phyloP scores from a whole-genome alignment of 1,284 basidiomycete species.

The Bjerkandera adusta region DNA sequence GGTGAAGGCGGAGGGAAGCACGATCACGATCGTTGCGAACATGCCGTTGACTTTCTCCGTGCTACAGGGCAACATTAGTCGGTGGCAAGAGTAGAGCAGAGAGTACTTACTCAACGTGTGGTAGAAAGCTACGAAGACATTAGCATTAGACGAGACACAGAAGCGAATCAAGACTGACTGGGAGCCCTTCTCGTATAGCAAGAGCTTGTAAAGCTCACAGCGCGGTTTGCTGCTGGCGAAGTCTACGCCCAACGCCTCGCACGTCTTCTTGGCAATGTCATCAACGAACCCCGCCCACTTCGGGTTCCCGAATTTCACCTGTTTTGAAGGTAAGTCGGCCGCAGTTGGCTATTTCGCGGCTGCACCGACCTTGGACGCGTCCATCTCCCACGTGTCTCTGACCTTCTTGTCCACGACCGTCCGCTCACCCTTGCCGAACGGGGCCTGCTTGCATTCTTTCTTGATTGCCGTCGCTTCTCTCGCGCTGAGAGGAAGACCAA shows the following conservation, averaged over 20 bases:
- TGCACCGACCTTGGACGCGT: constrained; percentile 13
- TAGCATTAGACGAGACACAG: background rate
- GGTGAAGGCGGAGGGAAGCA: constrained; percentile 41
- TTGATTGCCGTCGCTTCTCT: no score
- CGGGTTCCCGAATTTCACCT: constrained; percentile 5
- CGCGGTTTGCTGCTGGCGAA: constrained; percentile 19
- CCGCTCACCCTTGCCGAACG: constrained; percentile 26
- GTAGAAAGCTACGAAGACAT: constrained; percentile 28
- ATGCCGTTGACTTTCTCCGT: constrained; percentile 38
- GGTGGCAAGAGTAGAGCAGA: background rate
- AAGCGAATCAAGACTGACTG: constrained; percentile 31
- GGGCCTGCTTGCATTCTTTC: no score
- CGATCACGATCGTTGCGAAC: constrained; percentile 42
- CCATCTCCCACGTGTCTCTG: constrained; percentile 25
- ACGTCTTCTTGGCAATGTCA: constrained; percentile 21
- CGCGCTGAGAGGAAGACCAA: no score
- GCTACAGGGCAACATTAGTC: constrained; percentile 19
- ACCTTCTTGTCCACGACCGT: constrained; percentile 23
- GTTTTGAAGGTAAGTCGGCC: no score
- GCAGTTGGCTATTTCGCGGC: background rate
- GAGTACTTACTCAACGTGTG: constrained; percentile 30
- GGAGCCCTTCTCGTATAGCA: constrained; percentile 41
- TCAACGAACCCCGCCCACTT: constrained; percentile 1
- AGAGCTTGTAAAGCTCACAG: constrained; percentile 40
- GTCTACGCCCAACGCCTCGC: constrained; percentile 14